phyloP scores from a whole-genome alignment of 164 flowering plant species.

The Dillenia turbinata region DNA sequence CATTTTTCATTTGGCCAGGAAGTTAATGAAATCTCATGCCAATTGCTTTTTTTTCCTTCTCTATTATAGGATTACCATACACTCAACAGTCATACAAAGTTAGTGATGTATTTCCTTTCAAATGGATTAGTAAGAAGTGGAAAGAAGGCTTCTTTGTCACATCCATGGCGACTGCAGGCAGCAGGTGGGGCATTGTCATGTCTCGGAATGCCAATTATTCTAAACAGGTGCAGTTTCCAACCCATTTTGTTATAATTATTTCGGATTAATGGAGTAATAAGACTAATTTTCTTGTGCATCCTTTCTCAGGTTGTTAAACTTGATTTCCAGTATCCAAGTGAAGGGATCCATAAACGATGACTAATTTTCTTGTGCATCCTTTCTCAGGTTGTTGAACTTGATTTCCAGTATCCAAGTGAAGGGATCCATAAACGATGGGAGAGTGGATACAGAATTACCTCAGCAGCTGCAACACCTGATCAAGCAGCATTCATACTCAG shows the following conservation, averaged over 20 bases:
- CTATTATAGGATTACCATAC: constrained; percentile 34
- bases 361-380: constrained; percentile 4
- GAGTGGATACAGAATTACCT: constrained; percentile 50
- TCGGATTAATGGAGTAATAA: neutral
- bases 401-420: constrained; percentile 64
- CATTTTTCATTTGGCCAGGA: too few relatives aligned
- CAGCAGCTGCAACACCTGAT: constrained; percentile 55
- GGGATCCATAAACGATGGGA: constrained; percentile 65
- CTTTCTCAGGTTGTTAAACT: constrained; percentile 53
- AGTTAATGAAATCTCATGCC: too few relatives aligned
- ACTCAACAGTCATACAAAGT: constrained; percentile 70
- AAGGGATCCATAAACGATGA: constrained; percentile 52
- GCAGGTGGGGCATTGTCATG: constrained; percentile 62
- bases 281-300: constrained; percentile 3
- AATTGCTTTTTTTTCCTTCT: neutral
- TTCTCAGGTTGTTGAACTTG: constrained; percentile 62
- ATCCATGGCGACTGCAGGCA: constrained; percentile 62
- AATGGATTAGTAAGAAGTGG: constrained; percentile 79
- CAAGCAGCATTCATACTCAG: constrained; percentile 69
- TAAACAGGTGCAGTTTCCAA: constrained; percentile 37
- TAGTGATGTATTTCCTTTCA: constrained; percentile 57
- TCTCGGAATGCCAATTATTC: constrained; percentile 56
- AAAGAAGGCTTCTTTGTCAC: constrained; percentile 68
- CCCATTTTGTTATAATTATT: neutral
- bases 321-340: constrained; percentile 65